Base-by-base conservation (phyloP, 495 filamentous ascomycete genomes). In the Annulohypoxylon bovei region DNA sequence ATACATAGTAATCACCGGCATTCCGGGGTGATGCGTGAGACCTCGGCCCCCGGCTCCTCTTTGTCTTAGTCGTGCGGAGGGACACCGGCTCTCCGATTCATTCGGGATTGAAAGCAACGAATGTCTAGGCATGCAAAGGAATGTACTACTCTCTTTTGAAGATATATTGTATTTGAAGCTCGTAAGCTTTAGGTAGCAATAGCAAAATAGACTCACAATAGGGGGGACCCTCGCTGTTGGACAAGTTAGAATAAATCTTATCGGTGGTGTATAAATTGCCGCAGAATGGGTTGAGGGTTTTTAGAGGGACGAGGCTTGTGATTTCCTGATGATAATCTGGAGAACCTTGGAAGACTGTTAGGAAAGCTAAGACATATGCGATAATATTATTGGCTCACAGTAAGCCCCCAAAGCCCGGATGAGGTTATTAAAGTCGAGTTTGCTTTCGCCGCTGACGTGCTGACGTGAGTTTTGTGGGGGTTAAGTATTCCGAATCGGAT, bases 31-130 rank as follows among this genome's bases (percentile, higher is more conserved):
- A 58, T 55, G 30, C 35, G 55, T 42, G 69, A 64, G 46, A 64
- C 69, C 69, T 72, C 69, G 69, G 69, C 46, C 64, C 69, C 69
- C 69, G 69, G 69, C 44, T 68, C 64, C 68, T 50, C 49, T 59
- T 60, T 52, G 6, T 18, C 23, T 18, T 9, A 71, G 9, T 54
- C 53, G 37, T 59, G 69, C 54, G 69, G 64, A 67, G 63, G 54
- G 23, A n/a, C n/a, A n/a, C 59, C 69, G 46, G 33, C 16, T 39
- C 53, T 44, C 58, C 62, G 59, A 28, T 27, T 59, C 59, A 42
- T 18, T 42, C 39, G 42, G 25, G 39, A 47, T 25, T 46, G 12
- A 49, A 68, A 52, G 3, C 27, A 62, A 63, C 2, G 32, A 25
- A 63, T 50, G 28, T 18, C 12, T 12, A 37, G 28, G 32, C 12